A percentile compares a stretch with the other conserved stretches of the same genome.
These are phyloP conservation scores for Penicillium freii DNA, from an alignment of 2,329 filamentous ascomycete species.

Conservation along the genomic window DNA sequence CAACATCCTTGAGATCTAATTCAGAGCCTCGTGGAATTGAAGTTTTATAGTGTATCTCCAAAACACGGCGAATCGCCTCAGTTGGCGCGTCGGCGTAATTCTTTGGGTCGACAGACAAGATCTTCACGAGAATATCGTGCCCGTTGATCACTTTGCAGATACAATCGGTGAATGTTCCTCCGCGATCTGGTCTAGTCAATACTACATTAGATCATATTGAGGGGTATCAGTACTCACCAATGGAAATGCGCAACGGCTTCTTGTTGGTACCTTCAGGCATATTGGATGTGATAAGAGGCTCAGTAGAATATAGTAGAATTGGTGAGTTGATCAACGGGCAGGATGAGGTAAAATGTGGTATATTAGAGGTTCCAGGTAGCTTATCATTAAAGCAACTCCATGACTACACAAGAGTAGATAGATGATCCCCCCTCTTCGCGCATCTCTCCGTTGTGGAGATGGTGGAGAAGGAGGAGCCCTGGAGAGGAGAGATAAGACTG, in stretches of 20 bases:
- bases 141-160: constrained; percentile 1
- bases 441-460: constrained; percentile 8
- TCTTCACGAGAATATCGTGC: constrained; percentile 70
- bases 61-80: constrained; percentile 16
- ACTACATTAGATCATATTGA: not conserved
- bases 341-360: not conserved
- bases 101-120: constrained; percentile 78
- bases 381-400: not conserved
- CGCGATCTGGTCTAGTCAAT: constrained; percentile 26
- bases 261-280: constrained; percentile 2
- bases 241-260: not conserved
- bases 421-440: not conserved
- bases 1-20: constrained; percentile 16
- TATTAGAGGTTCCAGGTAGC: not conserved
- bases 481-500: not conserved
- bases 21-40: constrained; percentile 15
- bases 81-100: constrained; percentile 75
- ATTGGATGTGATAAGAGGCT: not conserved
- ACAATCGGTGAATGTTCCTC: constrained; percentile 38
- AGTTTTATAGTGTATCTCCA: constrained; percentile 9
- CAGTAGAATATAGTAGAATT: not conserved
- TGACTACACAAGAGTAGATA: not conserved
- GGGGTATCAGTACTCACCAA: not conserved
- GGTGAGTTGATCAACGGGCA: not conserved
- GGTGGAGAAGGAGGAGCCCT: not conserved